Base-by-base conservation (phyloP, 2,329 filamentous ascomycete genomes). In the Karstenula rhodostoma region DNA sequence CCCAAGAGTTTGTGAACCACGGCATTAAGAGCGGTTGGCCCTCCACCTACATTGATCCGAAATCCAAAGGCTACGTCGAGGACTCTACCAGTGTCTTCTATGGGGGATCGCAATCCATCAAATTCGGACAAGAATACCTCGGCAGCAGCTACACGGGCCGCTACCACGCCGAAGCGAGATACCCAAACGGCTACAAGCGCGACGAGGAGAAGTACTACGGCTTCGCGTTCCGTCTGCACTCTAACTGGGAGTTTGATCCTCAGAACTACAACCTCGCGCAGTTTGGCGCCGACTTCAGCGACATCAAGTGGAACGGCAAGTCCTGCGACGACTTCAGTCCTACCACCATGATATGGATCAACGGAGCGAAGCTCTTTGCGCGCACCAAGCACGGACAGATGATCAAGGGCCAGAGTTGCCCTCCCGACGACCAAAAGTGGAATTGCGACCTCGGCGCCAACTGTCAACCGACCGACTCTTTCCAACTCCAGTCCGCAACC, bases 231-330 rank as follows among this genome's bases (percentile, higher is more conserved):
- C 80, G 81, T n/a, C 78, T 85, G 8, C 76, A 79, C 27, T 67
- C 80, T 0, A 56, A 73, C 59, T 85, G 83, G 83, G 70, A 85
- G 62, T 83, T 82, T 67, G 65, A 69, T n/a, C 73, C 73, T 1
- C 81, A 83, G 69, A 73, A 70, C 52, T 85, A 81, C 73, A 83
- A 84, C 72, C 69, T 84, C 47, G 81, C 78, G 0, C 83, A 85
- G 71, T 85, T 84, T 74, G 85, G 85, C 64, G 81, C 82, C 57
- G 77, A 84, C 63, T 83, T 84, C 61, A 70, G 72, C 1, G 55
- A 60, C 23, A 77, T 79, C n/a, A 74, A 19, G n/a, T 40, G 37
- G 37, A 19, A 74, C 49, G 83, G 82, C 64, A 76, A 85, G 60
- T 77, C 80, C 57, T 84, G 73, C 66, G 84, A 84, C 25, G 48